Evolutionary conservation across 306 rosid genomes (phyloP).

Genomic region (Mimosa pudica): DNA sequence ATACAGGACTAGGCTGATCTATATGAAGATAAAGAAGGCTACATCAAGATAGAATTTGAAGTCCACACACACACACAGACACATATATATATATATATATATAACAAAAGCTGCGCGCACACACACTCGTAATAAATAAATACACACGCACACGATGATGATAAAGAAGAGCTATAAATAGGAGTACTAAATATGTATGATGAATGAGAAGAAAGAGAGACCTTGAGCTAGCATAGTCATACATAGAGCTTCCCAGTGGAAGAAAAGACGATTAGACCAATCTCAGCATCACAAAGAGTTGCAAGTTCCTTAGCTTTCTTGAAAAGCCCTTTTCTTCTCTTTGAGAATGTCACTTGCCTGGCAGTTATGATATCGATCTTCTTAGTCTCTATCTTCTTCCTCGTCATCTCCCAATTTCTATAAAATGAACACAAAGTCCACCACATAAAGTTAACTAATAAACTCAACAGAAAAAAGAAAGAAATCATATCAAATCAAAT

Average conservation of each 20-base stretch:
- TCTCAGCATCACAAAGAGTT: slow-evolving; percentile 52
- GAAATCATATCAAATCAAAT: background rate
- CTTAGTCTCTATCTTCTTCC: slow-evolving; percentile 46
- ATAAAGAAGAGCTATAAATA: background rate
- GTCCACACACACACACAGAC: background rate
- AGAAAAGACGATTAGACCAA: slow-evolving; percentile 46
- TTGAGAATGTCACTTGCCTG: slow-evolving; percentile 51
- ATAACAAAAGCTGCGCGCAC: no score
- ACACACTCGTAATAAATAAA: no score
- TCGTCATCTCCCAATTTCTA: slow-evolving; percentile 29
- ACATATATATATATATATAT: background rate
- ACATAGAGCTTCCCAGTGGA: slow-evolving; percentile 45
- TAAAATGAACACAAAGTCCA: background rate
- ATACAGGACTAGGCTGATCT: background rate
- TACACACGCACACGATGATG: no score
- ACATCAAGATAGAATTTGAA: background rate
- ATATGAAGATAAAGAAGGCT: background rate
- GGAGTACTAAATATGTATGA: background rate
- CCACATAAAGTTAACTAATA: background rate
- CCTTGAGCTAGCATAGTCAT: slow-evolving; percentile 48
- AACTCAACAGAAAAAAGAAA: background rate
- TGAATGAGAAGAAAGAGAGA: slow-evolving; percentile 9
- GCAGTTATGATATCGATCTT: slow-evolving; percentile 48
- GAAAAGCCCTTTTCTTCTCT: slow-evolving; percentile 49
- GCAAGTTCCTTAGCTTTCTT: slow-evolving; percentile 58